phyloP scores from a whole-genome alignment of 441 rosid species.

The Biscutella laevigata region DNA sequence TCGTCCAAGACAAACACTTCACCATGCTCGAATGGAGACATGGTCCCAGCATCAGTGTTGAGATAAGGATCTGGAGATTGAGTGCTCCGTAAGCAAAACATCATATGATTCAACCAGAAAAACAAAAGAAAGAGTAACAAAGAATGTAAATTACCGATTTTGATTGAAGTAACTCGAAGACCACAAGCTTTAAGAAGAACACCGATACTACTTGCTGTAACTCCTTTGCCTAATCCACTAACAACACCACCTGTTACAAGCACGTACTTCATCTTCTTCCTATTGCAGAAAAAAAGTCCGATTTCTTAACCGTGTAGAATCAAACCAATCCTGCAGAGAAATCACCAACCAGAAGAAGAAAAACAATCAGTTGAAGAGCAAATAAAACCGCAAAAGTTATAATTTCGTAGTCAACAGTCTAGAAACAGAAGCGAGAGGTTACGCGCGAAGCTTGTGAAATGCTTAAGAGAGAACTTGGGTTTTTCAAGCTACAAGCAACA shows the following conservation, averaged over 20 bases:
- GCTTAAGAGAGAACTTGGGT: not conserved
- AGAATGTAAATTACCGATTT: conserved; percentile 42
- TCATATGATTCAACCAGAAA: not conserved
- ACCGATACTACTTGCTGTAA: conserved; percentile 64
- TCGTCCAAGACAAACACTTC: conserved; percentile 76
- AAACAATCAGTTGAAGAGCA: not conserved
- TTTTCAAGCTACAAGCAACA: not conserved
- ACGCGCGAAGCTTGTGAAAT: conserved; percentile 9
- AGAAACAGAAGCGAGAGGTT: not conserved
- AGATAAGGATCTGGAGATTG: conserved; percentile 60
- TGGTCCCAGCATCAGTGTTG: conserved; percentile 81
- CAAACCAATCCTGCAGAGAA: conserved; percentile 2
- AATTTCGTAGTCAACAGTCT: not conserved
- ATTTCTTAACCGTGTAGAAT: not conserved
- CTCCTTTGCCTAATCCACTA: conserved; percentile 63
- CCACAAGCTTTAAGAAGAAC: conserved; percentile 59
- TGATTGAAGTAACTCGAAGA: conserved; percentile 73
- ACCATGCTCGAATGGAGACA: conserved; percentile 88
- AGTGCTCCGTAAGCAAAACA: conserved; percentile 22
- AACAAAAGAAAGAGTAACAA: not conserved
- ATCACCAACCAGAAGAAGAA: not conserved
- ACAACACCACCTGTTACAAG: conserved; percentile 84
- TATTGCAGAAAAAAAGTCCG: not conserved
- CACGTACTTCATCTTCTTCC: conserved; percentile 72
- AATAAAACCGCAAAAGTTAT: not conserved